These are phyloP conservation scores for Circinella umbellata DNA, from an alignment of 371 early-diverging fungal species.

Conservation along the genomic window DNA sequence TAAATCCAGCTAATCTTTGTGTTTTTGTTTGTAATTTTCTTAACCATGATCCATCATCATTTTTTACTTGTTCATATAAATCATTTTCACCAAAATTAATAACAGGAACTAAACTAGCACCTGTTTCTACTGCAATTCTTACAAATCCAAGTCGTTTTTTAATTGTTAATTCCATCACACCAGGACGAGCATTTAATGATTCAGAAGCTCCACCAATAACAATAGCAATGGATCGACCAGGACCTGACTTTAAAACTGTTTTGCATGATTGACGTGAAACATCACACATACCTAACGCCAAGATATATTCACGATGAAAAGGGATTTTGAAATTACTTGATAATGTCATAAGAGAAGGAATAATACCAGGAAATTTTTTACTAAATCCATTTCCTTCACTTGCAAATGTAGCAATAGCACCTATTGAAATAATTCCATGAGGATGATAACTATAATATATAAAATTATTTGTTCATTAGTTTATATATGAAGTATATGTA, in stretches of 20 bases:
- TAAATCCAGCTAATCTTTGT: conserved; percentile 63
- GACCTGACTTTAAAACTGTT: conserved; percentile 68
- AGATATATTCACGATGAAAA: conserved; percentile 69
- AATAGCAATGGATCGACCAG: conserved; percentile 72
- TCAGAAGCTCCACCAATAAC: conserved; percentile 81
- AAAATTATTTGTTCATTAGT: no score
- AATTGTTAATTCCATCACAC: conserved; percentile 64
- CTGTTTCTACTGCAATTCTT: conserved; percentile 71
- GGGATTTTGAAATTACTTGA: conserved; percentile 65
- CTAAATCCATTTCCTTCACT: conserved; percentile 67
- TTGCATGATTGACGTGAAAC: conserved; percentile 75
- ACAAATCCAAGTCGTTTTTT: conserved; percentile 78
- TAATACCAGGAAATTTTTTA: conserved; percentile 65
- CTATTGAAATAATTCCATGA: conserved; percentile 81
- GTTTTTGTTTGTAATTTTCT: conserved; percentile 56
- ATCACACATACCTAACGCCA: conserved; percentile 70
- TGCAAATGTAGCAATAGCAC: conserved; percentile 77
- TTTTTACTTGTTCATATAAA: conserved; percentile 65
- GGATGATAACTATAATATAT: conserved; percentile 59
- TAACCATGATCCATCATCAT: conserved; percentile 49
- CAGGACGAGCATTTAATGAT: conserved; percentile 65
- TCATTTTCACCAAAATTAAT: conserved; percentile 83
- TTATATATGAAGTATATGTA: no score
- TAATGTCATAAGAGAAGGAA: conserved; percentile 60
- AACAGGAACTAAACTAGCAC: conserved; percentile 71